These are phyloP conservation scores for Inga laurina DNA, from an alignment of 306 rosid species.

Conservation along the genomic window DNA sequence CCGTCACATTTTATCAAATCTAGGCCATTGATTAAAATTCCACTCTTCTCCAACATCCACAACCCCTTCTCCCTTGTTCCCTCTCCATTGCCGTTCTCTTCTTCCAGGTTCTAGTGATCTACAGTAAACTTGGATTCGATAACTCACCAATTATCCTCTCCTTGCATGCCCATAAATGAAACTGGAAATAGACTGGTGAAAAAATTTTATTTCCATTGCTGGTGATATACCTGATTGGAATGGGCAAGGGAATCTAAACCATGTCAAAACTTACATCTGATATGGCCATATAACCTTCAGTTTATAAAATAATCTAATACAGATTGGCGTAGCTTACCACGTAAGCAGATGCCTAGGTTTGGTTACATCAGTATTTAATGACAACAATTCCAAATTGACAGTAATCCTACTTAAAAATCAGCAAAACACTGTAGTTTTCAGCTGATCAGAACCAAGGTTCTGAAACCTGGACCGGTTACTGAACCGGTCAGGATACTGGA, in stretches of 20 bases:
- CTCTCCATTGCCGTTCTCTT: not conserved
- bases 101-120: not conserved
- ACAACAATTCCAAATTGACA: not conserved
- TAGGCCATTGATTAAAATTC: not conserved
- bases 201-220: no score
- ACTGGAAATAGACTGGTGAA: not conserved
- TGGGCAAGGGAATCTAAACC: not conserved
- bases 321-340: not conserved
- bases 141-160: not conserved
- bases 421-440: not conserved
- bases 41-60: not conserved
- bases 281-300: not conserved
- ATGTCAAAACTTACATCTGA: not conserved
- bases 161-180: not conserved
- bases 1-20: not conserved
- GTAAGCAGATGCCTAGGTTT: not conserved
- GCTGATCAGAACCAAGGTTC: conserved; percentile 2
- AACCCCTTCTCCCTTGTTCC: not conserved
- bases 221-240: not conserved
- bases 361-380: not conserved
- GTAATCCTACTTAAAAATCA: not conserved
- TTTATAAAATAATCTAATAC: not conserved
- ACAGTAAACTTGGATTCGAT: not conserved
- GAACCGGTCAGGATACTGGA: no score
- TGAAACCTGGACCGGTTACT: no score